Base-by-base conservation (phyloP, 768 basidiomycete species). In the Pleurotus pulmonarius region DNA sequence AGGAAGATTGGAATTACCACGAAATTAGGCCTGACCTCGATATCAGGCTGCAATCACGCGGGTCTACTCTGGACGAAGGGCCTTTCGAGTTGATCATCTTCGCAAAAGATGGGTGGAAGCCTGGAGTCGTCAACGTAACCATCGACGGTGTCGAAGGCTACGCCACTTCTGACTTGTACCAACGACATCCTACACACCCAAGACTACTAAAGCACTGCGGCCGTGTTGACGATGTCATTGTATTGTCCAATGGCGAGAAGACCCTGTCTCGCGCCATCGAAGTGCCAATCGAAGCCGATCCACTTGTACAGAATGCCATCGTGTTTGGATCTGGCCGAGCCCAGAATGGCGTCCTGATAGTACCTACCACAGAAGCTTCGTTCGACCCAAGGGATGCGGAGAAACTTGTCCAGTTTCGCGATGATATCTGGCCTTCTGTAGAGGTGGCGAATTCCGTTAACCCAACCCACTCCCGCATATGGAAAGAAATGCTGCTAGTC, bases 401-500 rank as follows among this genome's bases (percentile, higher is more conserved):
- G 8, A 66, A 67, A 39, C 54, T 74, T 1, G 65, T 66, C 0
- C 61, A 59, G 1, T 69, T 75, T 40, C 60, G 70, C 12, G 71
- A 74, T 53, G 60, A 63, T 29, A 61, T 75, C 5, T 75, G 73
- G 72, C 67, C 65, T 2, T 58, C 65, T 7, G 69, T 79, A 2
- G 76, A 76, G 37, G n/a, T 41, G 12, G 52, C 37, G 38, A 54
- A 54, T 22, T 15, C 16, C 22, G 20, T 26, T 24, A 44, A 9
- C 20, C 52, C 38, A 20, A 22, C 37, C 22, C 52, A 54, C 22
- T 54, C 52, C 5, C 52, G 29, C 18, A 54, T 54, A 11, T 54
- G 38, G 39, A 54, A 54, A 59, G 76, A 83, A 60, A 78, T 82
- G 77, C 76, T 84, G 34, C 44, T 82, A 24, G 64, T 81, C 13